Base-by-base conservation (phyloP, 2,329 filamentous ascomycete genomes). In the Bipolaris sorokiniana region DNA sequence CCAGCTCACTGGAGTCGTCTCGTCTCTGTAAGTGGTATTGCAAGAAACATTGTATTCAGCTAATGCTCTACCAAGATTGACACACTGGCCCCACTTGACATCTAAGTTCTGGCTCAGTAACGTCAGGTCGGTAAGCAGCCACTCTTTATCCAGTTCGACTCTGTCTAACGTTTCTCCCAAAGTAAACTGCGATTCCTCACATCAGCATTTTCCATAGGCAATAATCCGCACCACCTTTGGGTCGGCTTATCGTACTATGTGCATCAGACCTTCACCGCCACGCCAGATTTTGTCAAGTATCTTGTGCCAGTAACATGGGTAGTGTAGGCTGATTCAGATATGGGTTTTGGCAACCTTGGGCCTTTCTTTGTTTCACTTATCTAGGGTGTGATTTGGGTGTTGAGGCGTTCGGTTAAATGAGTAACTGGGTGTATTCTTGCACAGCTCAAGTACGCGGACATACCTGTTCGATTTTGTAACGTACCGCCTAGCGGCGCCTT, bases 1-100 rank as follows among this genome's bases (percentile, higher is more conserved):
- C 75, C 76, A 42, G 63, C 65, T 38, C 64, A 67, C 40, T 76
- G 74, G 73, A 62, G 54, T 31, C 66, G 62, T 48, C 54, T 64
- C 15, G 37, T 61, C 16, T 48, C 56, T 33, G 63, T 69, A 58
- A 34, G 65, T 59, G 36, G 52, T 59, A 41, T 56, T 28, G 22
- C 49, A 34, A 46, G 28, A 45, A 48, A 57, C 38, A 41, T 50
- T 47, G 44, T 34, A 46, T 23, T 40, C 36, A 53, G 49, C 62
- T 69, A 51, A 69, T 51, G n/a, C 18, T 20, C 54, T 31, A 47
- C 51, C 40, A 64, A 69, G 67, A 46, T 67, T 5, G 63, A 68
- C 26, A 51, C 62, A 54, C 59, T 68, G 62, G 51, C 65, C 42
- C 59, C 62, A 22, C 57, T 64, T 22, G 56, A 63, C 16, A 55